These are phyloP conservation scores for Colletotrichum horii DNA, from an alignment of 2,329 filamentous ascomycete species.

Conservation along the genomic window DNA sequence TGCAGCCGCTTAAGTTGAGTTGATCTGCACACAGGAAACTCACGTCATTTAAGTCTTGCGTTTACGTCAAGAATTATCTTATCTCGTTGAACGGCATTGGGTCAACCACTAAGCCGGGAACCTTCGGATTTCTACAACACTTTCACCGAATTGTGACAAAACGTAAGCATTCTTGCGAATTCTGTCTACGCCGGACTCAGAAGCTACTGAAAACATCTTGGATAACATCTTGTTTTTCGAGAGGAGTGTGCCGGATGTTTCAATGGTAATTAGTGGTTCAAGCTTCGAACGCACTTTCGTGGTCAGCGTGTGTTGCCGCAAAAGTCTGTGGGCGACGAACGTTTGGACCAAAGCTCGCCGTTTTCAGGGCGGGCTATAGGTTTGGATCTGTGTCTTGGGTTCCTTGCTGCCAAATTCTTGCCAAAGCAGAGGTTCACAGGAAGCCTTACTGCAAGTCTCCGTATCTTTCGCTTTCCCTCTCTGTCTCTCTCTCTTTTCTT, in stretches of 20 bases:
- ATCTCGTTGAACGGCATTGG: background rate
- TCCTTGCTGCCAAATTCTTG: too few relatives aligned
- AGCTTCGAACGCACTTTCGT: too few relatives aligned
- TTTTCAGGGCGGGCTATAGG: too few relatives aligned
- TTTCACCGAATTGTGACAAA: background rate
- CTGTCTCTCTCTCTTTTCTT: too few relatives aligned
- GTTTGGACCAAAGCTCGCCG: too few relatives aligned
- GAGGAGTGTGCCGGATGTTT: background rate
- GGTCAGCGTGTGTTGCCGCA: too few relatives aligned
- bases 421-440: too few relatives aligned
- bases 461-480: too few relatives aligned
- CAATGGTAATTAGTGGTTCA: background rate
- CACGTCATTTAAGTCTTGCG: background rate
- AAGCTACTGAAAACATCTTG: background rate
- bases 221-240: accelerated
- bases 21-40: background rate
- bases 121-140: background rate
- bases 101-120: background rate
- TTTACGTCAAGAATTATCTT: background rate
- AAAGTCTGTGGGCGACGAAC: too few relatives aligned
- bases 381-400: too few relatives aligned
- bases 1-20: background rate
- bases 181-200: background rate
- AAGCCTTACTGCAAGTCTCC: too few relatives aligned
- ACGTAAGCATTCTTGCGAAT: background rate